Evolutionary conservation across 768 basidiomycete species (phyloP), one percentile per base, ranked within the genome.

Genomic region (Agaricus blazei): DNA sequence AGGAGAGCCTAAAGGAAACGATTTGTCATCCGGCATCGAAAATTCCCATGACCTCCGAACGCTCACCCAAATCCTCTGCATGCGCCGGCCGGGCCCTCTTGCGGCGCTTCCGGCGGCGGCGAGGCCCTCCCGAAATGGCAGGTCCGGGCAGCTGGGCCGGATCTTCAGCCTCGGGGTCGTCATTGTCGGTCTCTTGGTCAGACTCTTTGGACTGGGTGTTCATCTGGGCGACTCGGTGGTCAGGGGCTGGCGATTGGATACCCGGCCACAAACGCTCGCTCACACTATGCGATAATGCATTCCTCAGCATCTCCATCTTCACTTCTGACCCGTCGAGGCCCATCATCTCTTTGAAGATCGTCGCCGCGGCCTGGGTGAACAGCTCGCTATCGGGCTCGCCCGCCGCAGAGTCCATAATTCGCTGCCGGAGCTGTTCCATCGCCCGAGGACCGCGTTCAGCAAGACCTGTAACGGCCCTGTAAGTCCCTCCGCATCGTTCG

Each of bases 1-100:
- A 65, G 62, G 67, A 60, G 62, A 68, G 68, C 60, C 65, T 64
- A 34, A 34, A 34, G 65, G 68, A 69, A 64, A 56, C 3, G 63
- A 63, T 73, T 72, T 63, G 70, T 70, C 68, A 71, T 67, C 70
- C 60, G 61, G 64, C 61, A 58, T 59, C 59, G 64, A 68, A 62
- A 67, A 67, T 65, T 56, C 37, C 57, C 62, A 52, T 37, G 46
- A 31, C 43, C 56, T 41, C 54, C 54, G 54, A 48, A n/a, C n/a
- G 41, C 54, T 48, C 46, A 55, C 54, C 48, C 38, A 48, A 55
- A 55, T 55, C 54, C 9, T 55, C 54, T 27, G 54, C 26, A 9
- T 3, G 9, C 12, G n/a, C 47, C 47, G 54, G 9, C 38, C 38
- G 47, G 4, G 9, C 27, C 9, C 54, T 37, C 29, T 24, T 40